Base-by-base conservation (phyloP, 1,284 basidiomycete species). In the Heterobasidion irregulare region DNA sequence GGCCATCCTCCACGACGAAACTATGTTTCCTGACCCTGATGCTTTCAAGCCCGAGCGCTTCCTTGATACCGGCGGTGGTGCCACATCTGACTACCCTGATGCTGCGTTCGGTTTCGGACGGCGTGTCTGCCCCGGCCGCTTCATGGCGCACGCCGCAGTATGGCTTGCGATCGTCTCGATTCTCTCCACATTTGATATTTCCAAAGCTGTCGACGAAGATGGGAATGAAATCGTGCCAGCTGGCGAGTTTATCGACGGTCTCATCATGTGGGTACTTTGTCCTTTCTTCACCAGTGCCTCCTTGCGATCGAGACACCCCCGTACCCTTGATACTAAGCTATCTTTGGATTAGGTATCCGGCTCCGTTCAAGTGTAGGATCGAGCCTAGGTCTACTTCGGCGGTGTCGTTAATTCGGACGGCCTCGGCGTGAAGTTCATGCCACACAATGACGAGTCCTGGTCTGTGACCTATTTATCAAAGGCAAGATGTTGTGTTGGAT, bases 121-220 rank as follows among this genome's bases (percentile, higher is more conserved):
- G 5, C 53, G 68, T 18, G 8, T 19, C 8, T 56, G 54, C 16
- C 54, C 54, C 16, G 70, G 70, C 0, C 58, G 63, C 1, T 63
- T 57, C 55, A 56, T 71, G 32, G 69, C 69, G 1, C 62, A 66
- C 33, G 59, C 64, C 15, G 61, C 63, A 2, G 53, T 72, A n/a
- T 72, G 62, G 60, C 59, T 71, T 44, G 56, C 65, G 1, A 51
- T 70, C 18, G 65, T 64, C 0, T 65, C 62, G 8, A 58, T 65
- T 0, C 54, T 70, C 12, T 64, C 68, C 8, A 57, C 59, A n/a
- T 69, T 65, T 58, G 60, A 68, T 15, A 63, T 72, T 34, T 48
- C 57, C 3, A 65, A 67, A 41, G 58, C 63, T 10, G 44, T 55
- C 3, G 65, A 68, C 46, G 57, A 46, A 35, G 48, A 65, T 8